These are phyloP conservation scores for Pichia membranifaciens DNA, from an alignment of 805 yeast genomes.

Conservation along the genomic window DNA sequence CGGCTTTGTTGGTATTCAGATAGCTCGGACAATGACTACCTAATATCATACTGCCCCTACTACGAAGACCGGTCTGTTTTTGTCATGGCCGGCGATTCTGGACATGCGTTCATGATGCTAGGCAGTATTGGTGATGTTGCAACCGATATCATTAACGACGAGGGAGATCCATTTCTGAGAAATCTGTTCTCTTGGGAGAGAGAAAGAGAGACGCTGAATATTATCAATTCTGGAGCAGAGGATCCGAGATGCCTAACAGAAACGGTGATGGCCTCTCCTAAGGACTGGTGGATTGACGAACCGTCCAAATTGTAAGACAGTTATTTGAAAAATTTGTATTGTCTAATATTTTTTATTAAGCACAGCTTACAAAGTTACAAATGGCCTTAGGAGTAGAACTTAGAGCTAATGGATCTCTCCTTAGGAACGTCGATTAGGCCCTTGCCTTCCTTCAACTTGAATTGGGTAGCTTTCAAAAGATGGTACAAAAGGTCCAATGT, in stretches of 20 bases:
- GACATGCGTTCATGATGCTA: slow-evolving; percentile 35
- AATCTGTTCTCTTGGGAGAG: slow-evolving; percentile 25
- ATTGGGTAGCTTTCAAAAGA: slow-evolving; percentile 57
- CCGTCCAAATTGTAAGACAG: slow-evolving; percentile 9
- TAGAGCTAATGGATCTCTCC: slow-evolving; percentile 31
- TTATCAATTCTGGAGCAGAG: slow-evolving; percentile 20
- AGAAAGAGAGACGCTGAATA: slow-evolving; percentile 21
- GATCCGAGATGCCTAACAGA: slow-evolving; percentile 26
- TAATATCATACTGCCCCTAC: slow-evolving; percentile 32
- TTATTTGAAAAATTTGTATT: background rate
- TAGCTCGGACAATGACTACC: slow-evolving; percentile 30
- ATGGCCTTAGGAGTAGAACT: slow-evolving; percentile 13
- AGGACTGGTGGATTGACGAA: slow-evolving; percentile 20
- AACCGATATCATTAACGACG: slow-evolving; percentile 16
- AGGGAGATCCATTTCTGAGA: slow-evolving; percentile 16
- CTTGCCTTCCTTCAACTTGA: slow-evolving; percentile 49
- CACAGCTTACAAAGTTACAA: background rate
- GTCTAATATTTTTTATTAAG: background rate
- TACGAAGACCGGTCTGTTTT: slow-evolving; percentile 25
- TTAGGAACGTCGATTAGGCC: slow-evolving; percentile 44
- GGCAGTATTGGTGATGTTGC: slow-evolving; percentile 31
- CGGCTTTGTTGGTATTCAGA: slow-evolving; percentile 35
- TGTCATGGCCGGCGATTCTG: slow-evolving; percentile 36
- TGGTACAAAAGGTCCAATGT: slow-evolving; percentile 50
- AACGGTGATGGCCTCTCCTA: slow-evolving; percentile 22